A percentile compares a stretch with the other conserved stretches of the same genome.
Conservation (phyloP, 228 moss, liverwort and hornwort genomes). For the Sphagnum magellanicum region DNA sequence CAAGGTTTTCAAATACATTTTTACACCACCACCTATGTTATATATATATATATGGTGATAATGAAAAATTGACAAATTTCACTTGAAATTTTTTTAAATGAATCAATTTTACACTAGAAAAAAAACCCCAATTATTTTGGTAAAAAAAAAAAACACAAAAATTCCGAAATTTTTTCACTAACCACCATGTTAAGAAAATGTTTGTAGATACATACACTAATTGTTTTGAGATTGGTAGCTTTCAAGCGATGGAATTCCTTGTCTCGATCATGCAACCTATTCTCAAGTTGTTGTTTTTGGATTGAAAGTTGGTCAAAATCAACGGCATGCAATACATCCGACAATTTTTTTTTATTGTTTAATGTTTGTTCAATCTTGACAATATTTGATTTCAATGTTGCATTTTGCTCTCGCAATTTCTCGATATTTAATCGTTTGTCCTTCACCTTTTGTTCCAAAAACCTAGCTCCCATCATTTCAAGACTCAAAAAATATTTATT, state of each 20-base stretch:
- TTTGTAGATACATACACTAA: constrained; percentile 11
- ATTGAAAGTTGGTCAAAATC: constrained; percentile 86
- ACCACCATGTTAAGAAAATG: background rate
- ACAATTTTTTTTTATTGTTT: constrained; percentile 72
- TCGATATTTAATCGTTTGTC: constrained; percentile 41
- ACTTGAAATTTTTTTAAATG: background rate
- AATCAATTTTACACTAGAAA: background rate
- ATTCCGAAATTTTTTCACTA: background rate
- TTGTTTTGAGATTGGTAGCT: constrained; percentile 64
- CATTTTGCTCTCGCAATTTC: constrained; percentile 62
- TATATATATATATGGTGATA: background rate
- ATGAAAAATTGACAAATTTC: background rate
- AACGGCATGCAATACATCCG: constrained; percentile 84
- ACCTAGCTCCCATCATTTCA: constrained; percentile 46
- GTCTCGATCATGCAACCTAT: constrained; percentile 43
- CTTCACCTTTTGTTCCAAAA: constrained; percentile 66
- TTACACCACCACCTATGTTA: too few relatives aligned
- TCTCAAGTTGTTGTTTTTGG: constrained; percentile 74
- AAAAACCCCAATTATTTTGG: background rate
- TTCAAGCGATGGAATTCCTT: constrained; percentile 62
- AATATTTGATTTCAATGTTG: constrained; percentile 49
- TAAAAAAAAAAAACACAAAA: background rate
- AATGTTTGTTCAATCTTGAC: constrained; percentile 42
- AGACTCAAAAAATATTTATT: background rate
- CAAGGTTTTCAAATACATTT: too few relatives aligned